Percentiles rank a stretch among this genome's conserved stretches.
These are phyloP conservation scores for Russula olivacea DNA, from an alignment of 768 basidiomycete genomes.

Conservation along the genomic window DNA sequence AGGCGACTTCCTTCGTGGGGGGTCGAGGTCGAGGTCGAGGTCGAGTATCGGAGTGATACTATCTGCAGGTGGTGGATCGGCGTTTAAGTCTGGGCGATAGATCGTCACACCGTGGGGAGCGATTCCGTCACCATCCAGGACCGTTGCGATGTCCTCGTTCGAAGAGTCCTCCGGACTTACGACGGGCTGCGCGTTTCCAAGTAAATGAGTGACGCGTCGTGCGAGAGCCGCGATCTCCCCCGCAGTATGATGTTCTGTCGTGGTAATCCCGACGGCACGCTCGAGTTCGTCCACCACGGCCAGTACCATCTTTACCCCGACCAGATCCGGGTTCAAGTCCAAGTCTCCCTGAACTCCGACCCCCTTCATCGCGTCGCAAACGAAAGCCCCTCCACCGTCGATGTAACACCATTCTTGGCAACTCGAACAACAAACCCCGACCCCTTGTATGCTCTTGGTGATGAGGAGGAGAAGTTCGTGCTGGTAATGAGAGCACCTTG, in stretches of 20 bases:
- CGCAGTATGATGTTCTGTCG: not conserved
- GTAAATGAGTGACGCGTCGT: conserved; percentile 24
- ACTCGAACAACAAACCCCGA: conserved; percentile 13
- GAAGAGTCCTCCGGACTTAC: conserved; percentile 3
- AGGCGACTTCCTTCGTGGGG: conserved; percentile 15
- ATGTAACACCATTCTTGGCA: conserved; percentile 20
- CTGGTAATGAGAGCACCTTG: conserved; percentile 13
- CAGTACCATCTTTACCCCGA: conserved; percentile 19
- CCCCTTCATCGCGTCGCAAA: conserved; percentile 9
- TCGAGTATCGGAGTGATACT: conserved; percentile 26
- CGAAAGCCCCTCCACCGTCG: not conserved
- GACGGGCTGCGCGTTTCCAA: conserved; percentile 6
- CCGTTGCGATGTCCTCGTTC: conserved; percentile 8
- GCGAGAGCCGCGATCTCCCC: conserved; percentile 18
- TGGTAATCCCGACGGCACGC: conserved; percentile 16
- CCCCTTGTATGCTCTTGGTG: not conserved
- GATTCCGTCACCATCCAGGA: conserved; percentile 20
- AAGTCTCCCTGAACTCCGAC: conserved; percentile 7
- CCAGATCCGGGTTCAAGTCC: conserved; percentile 17
- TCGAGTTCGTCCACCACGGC: conserved; percentile 16
- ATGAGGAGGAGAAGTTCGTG: conserved; percentile 16
- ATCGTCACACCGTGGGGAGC: conserved; percentile 11
- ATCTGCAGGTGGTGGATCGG: conserved; percentile 8
- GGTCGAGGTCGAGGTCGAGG: conserved; percentile 25
- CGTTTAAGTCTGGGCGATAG: conserved; percentile 17